Base-by-base conservation (phyloP, 2,329 filamentous ascomycete species). In the Xenoacremonium recifei region DNA sequence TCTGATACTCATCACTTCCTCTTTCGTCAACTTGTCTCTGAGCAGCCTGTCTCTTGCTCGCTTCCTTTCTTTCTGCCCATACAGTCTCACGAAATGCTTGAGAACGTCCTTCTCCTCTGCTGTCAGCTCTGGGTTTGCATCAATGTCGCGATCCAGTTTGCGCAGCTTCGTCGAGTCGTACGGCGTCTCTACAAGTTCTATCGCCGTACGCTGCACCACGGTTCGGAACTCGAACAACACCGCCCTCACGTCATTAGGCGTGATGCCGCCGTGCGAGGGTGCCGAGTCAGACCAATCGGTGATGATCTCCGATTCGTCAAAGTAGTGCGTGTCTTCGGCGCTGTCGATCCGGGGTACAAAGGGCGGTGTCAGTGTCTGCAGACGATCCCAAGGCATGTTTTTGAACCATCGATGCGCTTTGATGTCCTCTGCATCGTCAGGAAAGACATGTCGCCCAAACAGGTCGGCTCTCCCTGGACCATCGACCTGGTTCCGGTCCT, bases 321-420 rank as follows among this genome's bases (percentile, higher is more conserved):
- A 97, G 61, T 96, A 97, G 56, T 86, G 88, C 1, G 90, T 93
- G 59, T 91, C 87, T 38, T 87, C 84, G 49, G 75, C 70, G 21
- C 73, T 71, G 29, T 73, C 72, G 18, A 96, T 82, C 9, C 81
- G 76, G 0, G 92, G 92, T 1, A 95, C 71, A 56, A 95, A 92
- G 0, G 91, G 91, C 1, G 92, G 91, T 7, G 71, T 71, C 41
- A 80, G 76, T 23, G 77, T 67, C 57, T 93, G 86, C 13, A 96
- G 66, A 1, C 77, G 78, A 12, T 86, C 80, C 93, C 89, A 97
- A 1, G 80, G 77, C 13, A 95, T 80, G 37, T 82, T 80, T 42
- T 75, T 76, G 69, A 97, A 97, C 77, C 92, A 97, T 10, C 81
- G 79, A 65, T 97, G 93, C 4, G 76, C 68, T 62, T 95, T 96